A percentile compares a stretch with the other conserved stretches of the same genome.
These are phyloP conservation scores for Thalia dealbata DNA, from an alignment of 176 grass and related monocot species.

Conservation along the genomic window DNA sequence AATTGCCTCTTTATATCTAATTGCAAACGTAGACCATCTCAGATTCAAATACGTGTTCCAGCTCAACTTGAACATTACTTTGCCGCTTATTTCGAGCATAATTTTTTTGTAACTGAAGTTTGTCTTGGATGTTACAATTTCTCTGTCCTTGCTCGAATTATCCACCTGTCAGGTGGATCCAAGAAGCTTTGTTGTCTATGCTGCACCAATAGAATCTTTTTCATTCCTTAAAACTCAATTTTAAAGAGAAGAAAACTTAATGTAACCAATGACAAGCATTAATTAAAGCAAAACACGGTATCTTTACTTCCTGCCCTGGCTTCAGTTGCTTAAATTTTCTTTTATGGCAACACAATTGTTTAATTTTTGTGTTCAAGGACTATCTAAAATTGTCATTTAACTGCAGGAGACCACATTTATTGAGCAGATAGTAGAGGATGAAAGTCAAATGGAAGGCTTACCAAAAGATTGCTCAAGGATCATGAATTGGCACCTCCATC, in stretches of 20 bases:
- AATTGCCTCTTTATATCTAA: not conserved
- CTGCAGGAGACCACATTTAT: conserved; percentile 81
- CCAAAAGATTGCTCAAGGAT: conserved; percentile 75
- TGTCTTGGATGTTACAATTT: not conserved
- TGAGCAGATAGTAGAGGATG: conserved; percentile 89
- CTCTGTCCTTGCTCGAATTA: not conserved
- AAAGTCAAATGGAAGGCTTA: conserved; percentile 92
- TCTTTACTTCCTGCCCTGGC: not conserved
- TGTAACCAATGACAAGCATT: not conserved
- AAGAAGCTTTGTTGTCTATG: not conserved
- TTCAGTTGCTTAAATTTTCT: not conserved
- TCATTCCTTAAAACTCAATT: not conserved
- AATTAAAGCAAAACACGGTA: not conserved
- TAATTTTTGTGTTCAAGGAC: not conserved
- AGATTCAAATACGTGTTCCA: not conserved
- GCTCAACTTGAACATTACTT: not conserved
- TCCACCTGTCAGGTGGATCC: not conserved
- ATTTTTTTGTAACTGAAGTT: not conserved
- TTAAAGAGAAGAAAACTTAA: not conserved
- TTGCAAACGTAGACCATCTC: not conserved
- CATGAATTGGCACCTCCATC: conserved; percentile 98
- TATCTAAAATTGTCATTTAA: conserved; percentile 27
- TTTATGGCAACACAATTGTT: not conserved
- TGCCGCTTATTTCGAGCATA: not conserved
- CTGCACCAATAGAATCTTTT: not conserved